phyloP scores from a whole-genome alignment of 2,329 filamentous ascomycete genomes.

The Aspergillus neoniger region DNA sequence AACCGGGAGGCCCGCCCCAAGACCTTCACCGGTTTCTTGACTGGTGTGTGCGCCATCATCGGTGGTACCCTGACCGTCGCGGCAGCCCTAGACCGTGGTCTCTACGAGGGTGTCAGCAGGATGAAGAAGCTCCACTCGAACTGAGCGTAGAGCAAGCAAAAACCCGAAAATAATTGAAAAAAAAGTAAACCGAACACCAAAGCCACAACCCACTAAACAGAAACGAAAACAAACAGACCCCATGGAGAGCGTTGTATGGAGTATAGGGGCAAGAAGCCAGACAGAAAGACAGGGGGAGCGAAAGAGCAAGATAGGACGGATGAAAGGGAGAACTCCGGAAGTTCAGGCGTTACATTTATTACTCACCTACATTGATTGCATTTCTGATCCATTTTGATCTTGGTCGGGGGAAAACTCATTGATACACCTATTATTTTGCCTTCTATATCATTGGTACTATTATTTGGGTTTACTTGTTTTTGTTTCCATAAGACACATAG shows the following conservation, averaged over 20 bases:
- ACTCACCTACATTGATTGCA: too few relatives aligned
- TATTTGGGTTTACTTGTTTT: not conserved
- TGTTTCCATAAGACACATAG: not conserved
- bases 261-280: constrained; percentile 5
- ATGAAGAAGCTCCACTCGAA: constrained; percentile 81
- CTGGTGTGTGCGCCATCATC: constrained; percentile 90
- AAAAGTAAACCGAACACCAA: not conserved
- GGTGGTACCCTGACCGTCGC: constrained; percentile 95
- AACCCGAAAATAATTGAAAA: not conserved
- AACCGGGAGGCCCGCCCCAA: constrained; percentile 91
- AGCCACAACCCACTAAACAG: not conserved
- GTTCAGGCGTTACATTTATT: constrained; percentile 6
- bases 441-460: not conserved
- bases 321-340: constrained; percentile 5
- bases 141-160: constrained; percentile 34
- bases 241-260: not conserved
- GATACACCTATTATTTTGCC: not conserved
- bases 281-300: not conserved
- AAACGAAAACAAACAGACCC: not conserved
- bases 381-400: not conserved
- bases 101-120: constrained; percentile 84
- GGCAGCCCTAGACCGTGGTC: constrained; percentile 83
- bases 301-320: not conserved
- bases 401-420: not conserved
- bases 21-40: constrained; percentile 87